These are phyloP conservation scores for Morella rubra DNA, from an alignment of 306 rosid species.

Conservation along the genomic window DNA sequence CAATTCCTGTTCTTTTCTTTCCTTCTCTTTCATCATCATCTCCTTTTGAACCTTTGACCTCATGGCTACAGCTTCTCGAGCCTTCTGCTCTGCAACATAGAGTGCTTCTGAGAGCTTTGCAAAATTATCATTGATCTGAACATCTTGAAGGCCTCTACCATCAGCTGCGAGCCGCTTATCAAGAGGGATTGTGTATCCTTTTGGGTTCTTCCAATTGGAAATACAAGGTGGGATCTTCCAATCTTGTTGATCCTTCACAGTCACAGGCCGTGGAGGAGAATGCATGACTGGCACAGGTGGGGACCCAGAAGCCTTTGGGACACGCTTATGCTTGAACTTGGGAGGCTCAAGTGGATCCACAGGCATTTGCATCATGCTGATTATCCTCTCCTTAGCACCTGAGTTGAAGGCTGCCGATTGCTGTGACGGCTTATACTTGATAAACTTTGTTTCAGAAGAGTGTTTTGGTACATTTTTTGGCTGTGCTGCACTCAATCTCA, in stretches of 20 bases:
- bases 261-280: constrained; percentile 88
- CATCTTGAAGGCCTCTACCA: constrained; percentile 89
- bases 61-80: constrained; percentile 89
- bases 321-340: constrained; percentile 90
- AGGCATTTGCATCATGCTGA: constrained; percentile 90
- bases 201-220: constrained; percentile 93
- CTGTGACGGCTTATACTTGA: constrained; percentile 86
- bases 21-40: constrained; percentile 83
- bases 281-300: constrained; percentile 94
- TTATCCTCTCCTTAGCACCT: constrained; percentile 84
- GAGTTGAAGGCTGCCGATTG: constrained; percentile 81
- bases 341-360: constrained; percentile 96
- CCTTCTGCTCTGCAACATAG: constrained; percentile 91
- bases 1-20: constrained; percentile 77
- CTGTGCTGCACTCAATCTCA: constrained; percentile 77
- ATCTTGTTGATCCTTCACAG: constrained; percentile 88
- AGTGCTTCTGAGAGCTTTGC: constrained; percentile 83
- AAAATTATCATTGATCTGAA: constrained; percentile 80
- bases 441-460: constrained; percentile 62
- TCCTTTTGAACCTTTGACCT: constrained; percentile 90
- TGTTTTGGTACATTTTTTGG: constrained; percentile 83
- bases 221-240: constrained; percentile 96
- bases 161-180: constrained; percentile 91
- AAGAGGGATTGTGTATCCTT: constrained; percentile 87
- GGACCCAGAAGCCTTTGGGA: constrained; percentile 81